Conservation (phyloP, 768 basidiomycete species). For the Tricholomella constricta region DNA sequence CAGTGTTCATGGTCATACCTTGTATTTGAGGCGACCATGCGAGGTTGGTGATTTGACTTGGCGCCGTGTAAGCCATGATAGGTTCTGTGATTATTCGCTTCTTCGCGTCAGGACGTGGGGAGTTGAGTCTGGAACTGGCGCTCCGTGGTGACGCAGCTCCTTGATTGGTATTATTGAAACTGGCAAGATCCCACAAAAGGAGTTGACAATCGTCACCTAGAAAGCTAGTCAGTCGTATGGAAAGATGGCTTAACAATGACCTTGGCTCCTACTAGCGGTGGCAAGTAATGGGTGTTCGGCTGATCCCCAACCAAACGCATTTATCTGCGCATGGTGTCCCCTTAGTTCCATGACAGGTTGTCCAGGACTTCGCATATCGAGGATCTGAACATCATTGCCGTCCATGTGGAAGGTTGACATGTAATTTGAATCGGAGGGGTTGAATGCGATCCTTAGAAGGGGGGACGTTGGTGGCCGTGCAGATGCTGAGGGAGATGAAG, state of each 20-base stretch:
- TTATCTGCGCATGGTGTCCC: constrained; percentile 80
- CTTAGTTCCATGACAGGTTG: constrained; percentile 91
- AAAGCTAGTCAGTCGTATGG: constrained; percentile 6
- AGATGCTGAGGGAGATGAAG: constrained; percentile 56
- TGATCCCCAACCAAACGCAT: constrained; percentile 90
- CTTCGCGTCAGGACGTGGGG: constrained; percentile 80
- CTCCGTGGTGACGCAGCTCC: constrained; percentile 70
- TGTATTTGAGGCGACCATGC: constrained; percentile 89
- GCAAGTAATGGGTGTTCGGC: constrained; percentile 82
- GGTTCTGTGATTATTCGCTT: constrained; percentile 75
- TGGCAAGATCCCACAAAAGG: constrained; percentile 87
- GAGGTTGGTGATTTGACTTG: constrained; percentile 76
- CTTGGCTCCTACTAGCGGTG: constrained; percentile 69
- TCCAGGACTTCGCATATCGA: constrained; percentile 97
- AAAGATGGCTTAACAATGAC: neutral
- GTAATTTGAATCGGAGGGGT: constrained; percentile 89
- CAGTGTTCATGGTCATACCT: constrained; percentile 73
- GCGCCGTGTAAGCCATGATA: constrained; percentile 81
- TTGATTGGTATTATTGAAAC: constrained; percentile 53
- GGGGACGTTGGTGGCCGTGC: constrained; percentile 79
- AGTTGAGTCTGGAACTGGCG: constrained; percentile 70
- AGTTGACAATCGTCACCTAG: constrained; percentile 93
- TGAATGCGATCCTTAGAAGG: constrained; percentile 86
- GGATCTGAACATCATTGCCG: constrained; percentile 83
- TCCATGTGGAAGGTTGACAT: constrained; percentile 98